A percentile compares a stretch with the other conserved stretches of the same genome.
phyloP scores from a whole-genome alignment of 805 yeast genomes.

The Candida corydali region DNA sequence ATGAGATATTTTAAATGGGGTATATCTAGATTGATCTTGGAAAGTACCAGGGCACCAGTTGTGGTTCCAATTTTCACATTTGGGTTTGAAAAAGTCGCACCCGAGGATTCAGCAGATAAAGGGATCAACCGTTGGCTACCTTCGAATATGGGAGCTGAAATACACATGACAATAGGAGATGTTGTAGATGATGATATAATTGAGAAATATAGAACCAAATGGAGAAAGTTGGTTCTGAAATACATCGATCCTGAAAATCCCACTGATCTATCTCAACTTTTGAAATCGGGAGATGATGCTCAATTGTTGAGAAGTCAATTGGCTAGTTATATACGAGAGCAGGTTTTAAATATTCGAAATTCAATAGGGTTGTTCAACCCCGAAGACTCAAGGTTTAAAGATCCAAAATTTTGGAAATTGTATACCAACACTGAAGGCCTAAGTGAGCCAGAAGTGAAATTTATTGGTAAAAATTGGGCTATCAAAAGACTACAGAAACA shows the following conservation, averaged over 20 bases:
- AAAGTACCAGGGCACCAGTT: constrained; percentile 78
- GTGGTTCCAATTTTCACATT: constrained; percentile 80
- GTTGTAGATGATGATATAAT: constrained; percentile 60
- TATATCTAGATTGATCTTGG: constrained; percentile 75
- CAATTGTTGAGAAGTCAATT: constrained; percentile 62
- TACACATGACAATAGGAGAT: constrained; percentile 69
- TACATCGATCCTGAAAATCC: constrained; percentile 50
- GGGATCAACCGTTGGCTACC: constrained; percentile 59
- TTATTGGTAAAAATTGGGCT: constrained; percentile 83
- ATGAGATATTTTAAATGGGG: constrained; percentile 98
- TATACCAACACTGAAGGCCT: constrained; percentile 63
- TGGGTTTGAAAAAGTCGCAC: constrained; percentile 84
- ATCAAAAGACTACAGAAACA: constrained; percentile 61
- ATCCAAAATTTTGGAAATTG: constrained; percentile 70
- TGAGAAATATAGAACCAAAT: constrained; percentile 57
- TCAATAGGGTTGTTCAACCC: constrained; percentile 40
- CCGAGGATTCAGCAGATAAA: constrained; percentile 62
- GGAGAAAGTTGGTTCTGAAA: constrained; percentile 61
- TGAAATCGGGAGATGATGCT: constrained; percentile 63
- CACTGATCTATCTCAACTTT: constrained; percentile 54
- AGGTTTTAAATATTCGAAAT: constrained; percentile 48
- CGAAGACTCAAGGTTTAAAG: constrained; percentile 67
- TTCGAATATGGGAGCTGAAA: constrained; percentile 59
- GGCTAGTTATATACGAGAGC: constrained; percentile 63
- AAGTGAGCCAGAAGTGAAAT: constrained; percentile 63